Evolutionary conservation across 345 rosid species (phyloP), one percentile per base, ranked within the genome.

Genomic region (Aquilaria sinensis): DNA sequence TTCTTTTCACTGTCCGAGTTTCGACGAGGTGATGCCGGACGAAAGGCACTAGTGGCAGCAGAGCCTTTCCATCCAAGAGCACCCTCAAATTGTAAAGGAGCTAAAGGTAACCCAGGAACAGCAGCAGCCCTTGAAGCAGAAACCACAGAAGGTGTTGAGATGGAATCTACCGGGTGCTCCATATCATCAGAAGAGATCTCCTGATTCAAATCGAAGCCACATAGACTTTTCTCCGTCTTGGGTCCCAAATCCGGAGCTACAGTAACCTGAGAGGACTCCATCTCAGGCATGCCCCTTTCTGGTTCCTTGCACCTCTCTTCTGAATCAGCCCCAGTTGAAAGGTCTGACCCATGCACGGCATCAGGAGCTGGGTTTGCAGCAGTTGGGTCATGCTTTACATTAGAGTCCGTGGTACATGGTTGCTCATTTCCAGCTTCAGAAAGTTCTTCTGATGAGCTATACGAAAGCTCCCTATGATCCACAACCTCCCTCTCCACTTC

Each of bases 401-500:
- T 75, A 31, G 87, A 86, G 57, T 75, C 84, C 54, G 80, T 81
- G 66, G 84, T 78, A 65, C 56, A 75, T 49, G 81, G 74, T 63
- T 72, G 75, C 65, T 67, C 45, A 4, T 72, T 71, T 72, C 75
- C 81, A 80, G 71, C 82, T 57, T 55, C 78, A 5, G 81, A 76
- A 29, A 60, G 66, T 71, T 83, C 86, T 56, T 75, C 92, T 0
- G 89, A 85, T 67, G 94, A 84, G 72, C 83, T 79, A 70, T 77
- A 70, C 8, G 85, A 81, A 68, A 62, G 90, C 61, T 86, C 96
- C 72, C 76, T 78, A 30, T 74, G 75, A 64, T 86, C 88, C 51
- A 71, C 69, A 33, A 86, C 92, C 69, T 90, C 96, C 77, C 87
- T 82, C 66, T 86, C 96, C 47, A 93, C 97, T 77, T 90, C 96